phyloP scores from a whole-genome alignment of 371 early-diverging fungal genomes.

The Apophysomyces ossiformis region DNA sequence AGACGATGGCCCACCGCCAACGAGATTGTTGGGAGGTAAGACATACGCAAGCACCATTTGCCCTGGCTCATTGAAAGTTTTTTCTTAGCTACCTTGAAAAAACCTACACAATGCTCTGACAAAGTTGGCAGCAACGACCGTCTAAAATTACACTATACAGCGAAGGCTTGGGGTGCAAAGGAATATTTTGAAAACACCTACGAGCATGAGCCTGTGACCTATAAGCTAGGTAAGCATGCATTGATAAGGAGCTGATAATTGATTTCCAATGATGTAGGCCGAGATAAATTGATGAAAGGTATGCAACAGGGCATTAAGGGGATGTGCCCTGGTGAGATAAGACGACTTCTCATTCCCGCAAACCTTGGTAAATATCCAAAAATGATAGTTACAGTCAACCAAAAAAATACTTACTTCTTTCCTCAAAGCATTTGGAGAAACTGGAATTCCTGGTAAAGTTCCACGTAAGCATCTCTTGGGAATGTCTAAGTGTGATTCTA shows the following conservation, averaged over 20 bases:
- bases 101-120: conserved; percentile 26
- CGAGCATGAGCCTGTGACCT: conserved; percentile 18
- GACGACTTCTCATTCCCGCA: conserved; percentile 67
- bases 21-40: conserved; percentile 40
- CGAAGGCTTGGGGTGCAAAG: conserved; percentile 36
- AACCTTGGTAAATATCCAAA: conserved; percentile 41
- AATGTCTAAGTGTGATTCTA: not conserved
- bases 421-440: conserved; percentile 32
- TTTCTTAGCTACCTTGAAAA: conserved; percentile 26
- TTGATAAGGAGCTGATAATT: not conserved
- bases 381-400: not conserved
- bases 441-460: conserved; percentile 39
- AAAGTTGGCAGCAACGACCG: conserved; percentile 30
- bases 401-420: not conserved
- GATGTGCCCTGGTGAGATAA: conserved; percentile 74
- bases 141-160: conserved; percentile 37
- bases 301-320: conserved; percentile 71
- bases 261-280: conserved; percentile 18
- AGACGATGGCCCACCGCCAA: conserved; percentile 27
- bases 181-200: conserved; percentile 41
- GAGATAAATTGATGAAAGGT: conserved; percentile 40
- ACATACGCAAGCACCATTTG: too few relatives aligned
- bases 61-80: not conserved
- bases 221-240: conserved; percentile 29
- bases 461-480: conserved; percentile 32